phyloP scores from a whole-genome alignment of 805 yeast genomes.

The Saturnispora silvae region DNA sequence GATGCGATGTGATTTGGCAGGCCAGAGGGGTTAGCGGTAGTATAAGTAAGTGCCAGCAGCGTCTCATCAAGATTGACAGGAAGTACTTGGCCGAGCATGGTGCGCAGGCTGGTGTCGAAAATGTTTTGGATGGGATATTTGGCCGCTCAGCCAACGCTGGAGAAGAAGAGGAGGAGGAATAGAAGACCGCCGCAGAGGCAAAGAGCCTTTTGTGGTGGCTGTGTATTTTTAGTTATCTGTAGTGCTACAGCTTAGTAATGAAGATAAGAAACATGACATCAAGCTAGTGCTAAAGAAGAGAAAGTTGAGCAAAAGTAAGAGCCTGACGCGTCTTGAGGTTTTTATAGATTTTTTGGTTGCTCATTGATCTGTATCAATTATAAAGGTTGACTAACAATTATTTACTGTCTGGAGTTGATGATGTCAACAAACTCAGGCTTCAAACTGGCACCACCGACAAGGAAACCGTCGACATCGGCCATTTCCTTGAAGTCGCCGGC shows the following conservation, averaged over 20 bases:
- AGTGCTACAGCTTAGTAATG: too few species aligned
- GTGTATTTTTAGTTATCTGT: too few species aligned
- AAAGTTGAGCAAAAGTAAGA: too few species aligned
- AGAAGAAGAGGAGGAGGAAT: slow-evolving; percentile 5
- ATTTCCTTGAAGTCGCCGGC: slow-evolving; percentile 84
- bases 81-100: slow-evolving; percentile 22
- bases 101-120: slow-evolving; percentile 4
- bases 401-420: slow-evolving; percentile 77
- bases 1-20: slow-evolving; percentile 40
- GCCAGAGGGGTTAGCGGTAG: slow-evolving; percentile 76
- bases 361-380: too few species aligned
- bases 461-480: slow-evolving; percentile 93
- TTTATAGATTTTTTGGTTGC: too few species aligned
- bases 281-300: too few species aligned
- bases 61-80: slow-evolving; percentile 43
- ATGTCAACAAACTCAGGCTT: slow-evolving; percentile 97
- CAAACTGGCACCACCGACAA: slow-evolving; percentile 98
- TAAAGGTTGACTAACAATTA: not conserved
- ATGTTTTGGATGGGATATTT: slow-evolving; percentile 8
- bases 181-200: too few species aligned
- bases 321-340: too few species aligned
- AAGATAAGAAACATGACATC: too few species aligned
- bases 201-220: too few species aligned
- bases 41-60: slow-evolving; percentile 70
- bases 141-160: slow-evolving; percentile 8